phyloP scores from a whole-genome alignment of 1,139 yeast species.

The Debaryomyces sp. region DNA sequence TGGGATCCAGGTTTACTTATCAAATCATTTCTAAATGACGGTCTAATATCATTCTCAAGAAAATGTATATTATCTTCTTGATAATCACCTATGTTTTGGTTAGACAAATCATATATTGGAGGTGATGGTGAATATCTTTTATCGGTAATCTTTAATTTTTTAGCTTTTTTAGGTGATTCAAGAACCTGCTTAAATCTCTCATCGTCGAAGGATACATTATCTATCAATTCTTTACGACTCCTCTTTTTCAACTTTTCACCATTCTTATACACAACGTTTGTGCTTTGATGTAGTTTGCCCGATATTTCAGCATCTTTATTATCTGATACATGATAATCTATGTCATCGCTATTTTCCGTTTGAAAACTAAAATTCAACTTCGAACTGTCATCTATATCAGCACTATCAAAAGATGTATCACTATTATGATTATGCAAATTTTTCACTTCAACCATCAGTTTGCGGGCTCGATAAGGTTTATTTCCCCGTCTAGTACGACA shows the following conservation, averaged over 20 bases:
- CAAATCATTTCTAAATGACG: neutral
- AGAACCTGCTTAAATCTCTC: conserved; percentile 13
- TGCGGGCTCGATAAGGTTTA: neutral
- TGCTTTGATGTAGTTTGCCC: neutral
- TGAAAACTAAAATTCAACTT: neutral
- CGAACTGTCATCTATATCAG: neutral
- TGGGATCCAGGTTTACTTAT: neutral
- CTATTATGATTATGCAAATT: neutral
- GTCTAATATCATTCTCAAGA: conserved; percentile 24
- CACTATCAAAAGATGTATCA: neutral
- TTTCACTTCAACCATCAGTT: neutral
- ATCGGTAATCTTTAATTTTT: conserved; percentile 21
- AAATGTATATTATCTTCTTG: conserved; percentile 34
- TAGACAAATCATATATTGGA: conserved; percentile 28
- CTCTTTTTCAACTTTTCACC: neutral
- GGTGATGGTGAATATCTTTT: conserved; percentile 18
- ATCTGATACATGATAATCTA: neutral
- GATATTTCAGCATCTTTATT: neutral
- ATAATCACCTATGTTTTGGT: conserved; percentile 41
- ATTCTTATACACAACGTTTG: neutral
- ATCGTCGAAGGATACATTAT: conserved; percentile 12
- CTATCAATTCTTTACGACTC: neutral
- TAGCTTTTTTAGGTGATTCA: conserved; percentile 17
- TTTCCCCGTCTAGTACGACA: neutral
- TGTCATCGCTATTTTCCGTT: neutral